These are phyloP conservation scores for Mycosphaerelloides madeirae DNA, from an alignment of 2,329 filamentous ascomycete species.

Conservation along the genomic window DNA sequence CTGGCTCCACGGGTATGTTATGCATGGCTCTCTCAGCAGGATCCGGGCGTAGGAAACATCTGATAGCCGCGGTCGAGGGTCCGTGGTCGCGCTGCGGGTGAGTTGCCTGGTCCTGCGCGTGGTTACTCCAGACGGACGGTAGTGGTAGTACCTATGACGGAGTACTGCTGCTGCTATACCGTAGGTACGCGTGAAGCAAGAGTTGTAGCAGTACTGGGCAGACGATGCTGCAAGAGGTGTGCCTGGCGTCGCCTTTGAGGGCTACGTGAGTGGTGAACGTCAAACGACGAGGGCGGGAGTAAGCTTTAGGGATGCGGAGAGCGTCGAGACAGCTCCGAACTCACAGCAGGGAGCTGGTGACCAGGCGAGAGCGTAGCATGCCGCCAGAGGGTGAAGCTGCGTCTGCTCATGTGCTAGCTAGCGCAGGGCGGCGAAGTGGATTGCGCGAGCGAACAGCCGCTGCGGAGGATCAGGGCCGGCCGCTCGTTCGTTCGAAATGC, in stretches of 20 bases:
- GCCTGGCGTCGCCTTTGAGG: not conserved
- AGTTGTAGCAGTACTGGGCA: not conserved
- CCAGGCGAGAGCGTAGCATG: conserved; percentile 15
- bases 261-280: conserved; percentile 9
- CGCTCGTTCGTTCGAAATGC: too few relatives aligned
- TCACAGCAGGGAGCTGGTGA: conserved; percentile 18
- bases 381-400: not conserved
- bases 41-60: too few relatives aligned
- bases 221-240: not conserved
- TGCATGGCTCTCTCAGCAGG: conserved; percentile 25
- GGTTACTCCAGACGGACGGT: too few relatives aligned
- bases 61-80: too few relatives aligned
- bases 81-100: too few relatives aligned
- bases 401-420: too few relatives aligned
- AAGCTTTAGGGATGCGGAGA: conserved; percentile 23
- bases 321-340: conserved; percentile 19
- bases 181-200: not conserved
- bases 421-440: too few relatives aligned
- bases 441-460: too few relatives aligned
- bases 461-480: too few relatives aligned
- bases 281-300: conserved; percentile 20
- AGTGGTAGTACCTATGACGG: conserved; percentile 7
- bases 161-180: conserved; percentile 2
- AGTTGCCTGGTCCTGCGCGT: too few relatives aligned
- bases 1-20: conserved; percentile 20